Conservation (phyloP, 164 flowering plant species). For the Pachysandra terminalis region DNA sequence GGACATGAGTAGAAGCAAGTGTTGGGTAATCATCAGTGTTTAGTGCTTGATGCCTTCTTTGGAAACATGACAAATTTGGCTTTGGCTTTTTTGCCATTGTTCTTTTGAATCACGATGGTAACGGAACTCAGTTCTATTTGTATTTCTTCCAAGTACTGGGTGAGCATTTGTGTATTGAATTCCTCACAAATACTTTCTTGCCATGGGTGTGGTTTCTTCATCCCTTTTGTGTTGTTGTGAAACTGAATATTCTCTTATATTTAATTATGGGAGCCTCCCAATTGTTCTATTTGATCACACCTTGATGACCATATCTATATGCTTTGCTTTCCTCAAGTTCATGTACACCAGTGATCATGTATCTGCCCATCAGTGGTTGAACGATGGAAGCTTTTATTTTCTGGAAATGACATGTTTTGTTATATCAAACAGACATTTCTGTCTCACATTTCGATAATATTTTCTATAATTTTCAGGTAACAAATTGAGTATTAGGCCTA, state of each 20-base stretch:
- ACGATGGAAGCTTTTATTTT: not conserved
- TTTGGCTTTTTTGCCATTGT: not conserved
- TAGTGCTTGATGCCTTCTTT: not conserved
- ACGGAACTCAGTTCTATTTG: too few relatives aligned
- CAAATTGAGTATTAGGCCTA: slow-evolving; percentile 11
- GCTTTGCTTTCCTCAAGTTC: too few relatives aligned
- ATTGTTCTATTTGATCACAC: not conserved
- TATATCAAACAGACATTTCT: not conserved
- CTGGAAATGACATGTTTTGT: not conserved
- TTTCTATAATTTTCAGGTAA: slow-evolving; percentile 24
- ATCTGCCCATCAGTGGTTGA: not conserved
- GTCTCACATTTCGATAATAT: not conserved
- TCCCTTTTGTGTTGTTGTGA: not conserved
- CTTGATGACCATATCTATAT: too few relatives aligned
- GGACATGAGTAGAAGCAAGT: not conserved
- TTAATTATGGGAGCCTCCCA: not conserved
- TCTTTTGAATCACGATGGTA: not conserved
- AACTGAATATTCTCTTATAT: not conserved
- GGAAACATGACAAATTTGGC: not conserved
- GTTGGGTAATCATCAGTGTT: not conserved
- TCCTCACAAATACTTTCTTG: not conserved
- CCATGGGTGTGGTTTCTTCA: not conserved
- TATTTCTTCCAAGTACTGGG: not conserved
- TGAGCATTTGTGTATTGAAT: not conserved
- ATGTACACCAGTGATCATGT: too few relatives aligned